Conservation (phyloP, 345 rosid species). For the Salix caprea region DNA sequence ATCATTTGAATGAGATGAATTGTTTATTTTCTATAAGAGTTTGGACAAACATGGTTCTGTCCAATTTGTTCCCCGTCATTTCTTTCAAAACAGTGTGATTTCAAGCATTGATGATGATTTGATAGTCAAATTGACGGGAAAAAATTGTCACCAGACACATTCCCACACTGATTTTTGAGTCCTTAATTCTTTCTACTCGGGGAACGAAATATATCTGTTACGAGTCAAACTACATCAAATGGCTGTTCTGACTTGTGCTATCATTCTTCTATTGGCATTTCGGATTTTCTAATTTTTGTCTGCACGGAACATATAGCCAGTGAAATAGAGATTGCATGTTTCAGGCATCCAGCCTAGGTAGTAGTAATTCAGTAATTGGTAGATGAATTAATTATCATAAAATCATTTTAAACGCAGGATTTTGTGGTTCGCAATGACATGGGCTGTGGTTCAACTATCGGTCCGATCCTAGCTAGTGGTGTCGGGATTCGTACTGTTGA, state of each 20-base stretch:
- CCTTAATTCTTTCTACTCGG: not conserved
- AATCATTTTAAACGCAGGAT: conserved; percentile 45
- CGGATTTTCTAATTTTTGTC: not conserved
- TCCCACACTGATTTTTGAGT: not conserved
- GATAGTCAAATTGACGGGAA: not conserved
- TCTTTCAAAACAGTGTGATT: not conserved
- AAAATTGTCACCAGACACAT: not conserved
- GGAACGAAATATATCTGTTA: not conserved
- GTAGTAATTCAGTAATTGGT: not conserved
- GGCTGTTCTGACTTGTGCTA: not conserved
- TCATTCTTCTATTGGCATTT: not conserved
- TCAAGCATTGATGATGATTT: not conserved
- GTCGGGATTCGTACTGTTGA: conserved; percentile 93
- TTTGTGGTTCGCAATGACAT: conserved; percentile 96
- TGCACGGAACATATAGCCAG: not conserved
- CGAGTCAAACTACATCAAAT: not conserved
- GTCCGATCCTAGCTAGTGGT: conserved; percentile 92
- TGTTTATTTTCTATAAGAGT: not conserved
- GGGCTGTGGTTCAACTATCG: conserved; percentile 93
- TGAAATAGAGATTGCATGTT: not conserved
- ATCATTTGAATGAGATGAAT: not conserved
- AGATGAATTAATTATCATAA: conserved; percentile 6
- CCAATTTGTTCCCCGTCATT: not conserved
- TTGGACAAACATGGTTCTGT: not conserved
- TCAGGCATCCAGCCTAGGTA: no score